Base-by-base conservation (phyloP, 208 protist species). In the Vickermania ingenoplastis region DNA sequence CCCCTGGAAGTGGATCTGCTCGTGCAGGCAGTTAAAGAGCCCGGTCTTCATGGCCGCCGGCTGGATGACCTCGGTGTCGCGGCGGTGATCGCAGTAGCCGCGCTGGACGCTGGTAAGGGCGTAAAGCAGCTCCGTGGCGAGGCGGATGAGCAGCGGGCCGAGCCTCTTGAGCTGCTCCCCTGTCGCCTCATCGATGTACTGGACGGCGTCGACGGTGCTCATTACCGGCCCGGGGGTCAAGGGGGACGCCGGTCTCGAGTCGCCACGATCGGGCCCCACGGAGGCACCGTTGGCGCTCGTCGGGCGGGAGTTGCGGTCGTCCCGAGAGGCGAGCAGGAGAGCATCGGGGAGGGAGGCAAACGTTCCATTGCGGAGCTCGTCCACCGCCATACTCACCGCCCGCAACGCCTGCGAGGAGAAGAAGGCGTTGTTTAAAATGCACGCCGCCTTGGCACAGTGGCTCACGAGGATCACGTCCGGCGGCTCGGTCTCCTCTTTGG, bases 71-170 rank as follows among this genome's bases (percentile, higher is more conserved):
- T 75, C 78, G 17, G 75, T 50, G 63, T 92, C 86, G 58, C 69
- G 86, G 5, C 86, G 79, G 60, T 79, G 67, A 56, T 92, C 86
- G 57, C 69, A 77, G 74, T 81, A 85, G 29, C 86, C 86, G 17
- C 69, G 49, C 62, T 67, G 68, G 27, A 85, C 69, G 2, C 69
- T 63, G 0, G 75, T 67, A 27, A 92, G 51, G 24, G 69, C 36
- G 49, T 63, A 74, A 17, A 81, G 66, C 23, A 87, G 71, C 17
- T 71, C 69, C 52, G 64, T 61, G 59, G 81, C 70, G 7, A 92
- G 72, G 27, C 63, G 71, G n/a, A 67, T 24, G 27, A 77, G 57
- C 31, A 63, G 58, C 5, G 62, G 68, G 5, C 67, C 59, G 27
- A 53, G 45, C 36, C 53, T 0, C 2, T 22, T 24, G 14, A 69